These are phyloP conservation scores for Phyllostachys edulis DNA, from an alignment of 176 grass and related monocot species.

Conservation along the genomic window DNA sequence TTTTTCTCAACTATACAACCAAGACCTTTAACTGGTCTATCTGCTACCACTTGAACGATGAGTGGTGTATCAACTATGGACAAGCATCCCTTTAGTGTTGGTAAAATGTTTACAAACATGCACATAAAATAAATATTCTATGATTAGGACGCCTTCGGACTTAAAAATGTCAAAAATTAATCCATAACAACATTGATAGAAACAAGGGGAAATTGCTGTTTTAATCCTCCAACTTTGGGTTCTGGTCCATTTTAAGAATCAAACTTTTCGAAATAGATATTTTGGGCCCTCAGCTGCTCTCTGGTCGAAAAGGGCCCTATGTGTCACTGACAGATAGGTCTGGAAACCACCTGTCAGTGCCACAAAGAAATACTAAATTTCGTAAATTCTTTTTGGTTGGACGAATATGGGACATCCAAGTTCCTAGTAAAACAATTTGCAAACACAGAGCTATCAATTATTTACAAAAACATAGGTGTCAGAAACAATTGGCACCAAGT, in stretches of 20 bases:
- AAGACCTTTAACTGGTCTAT: neutral
- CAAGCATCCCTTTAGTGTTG: neutral
- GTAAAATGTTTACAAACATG: neutral
- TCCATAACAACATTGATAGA: neutral
- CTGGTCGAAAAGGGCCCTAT: neutral
- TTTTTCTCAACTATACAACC: neutral
- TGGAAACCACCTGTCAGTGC: neutral
- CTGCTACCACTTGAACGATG: neutral
- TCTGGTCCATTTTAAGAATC: neutral
- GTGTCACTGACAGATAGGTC: neutral
- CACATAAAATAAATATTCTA: neutral
- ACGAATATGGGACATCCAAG: constrained; percentile 9
- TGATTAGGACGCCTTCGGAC: neutral
- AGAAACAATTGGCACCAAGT: neutral
- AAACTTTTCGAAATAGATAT: neutral
- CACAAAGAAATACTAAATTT: neutral
- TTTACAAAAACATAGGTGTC: neutral
- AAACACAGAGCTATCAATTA: neutral
- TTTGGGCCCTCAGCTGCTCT: neutral
- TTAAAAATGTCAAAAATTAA: neutral
- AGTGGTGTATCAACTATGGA: neutral
- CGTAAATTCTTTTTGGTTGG: neutral
- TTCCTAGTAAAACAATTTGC: neutral
- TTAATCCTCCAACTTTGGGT: neutral
- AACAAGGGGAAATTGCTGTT: neutral